phyloP scores from a whole-genome alignment of 345 rosid species.

The Citrus inodora region DNA sequence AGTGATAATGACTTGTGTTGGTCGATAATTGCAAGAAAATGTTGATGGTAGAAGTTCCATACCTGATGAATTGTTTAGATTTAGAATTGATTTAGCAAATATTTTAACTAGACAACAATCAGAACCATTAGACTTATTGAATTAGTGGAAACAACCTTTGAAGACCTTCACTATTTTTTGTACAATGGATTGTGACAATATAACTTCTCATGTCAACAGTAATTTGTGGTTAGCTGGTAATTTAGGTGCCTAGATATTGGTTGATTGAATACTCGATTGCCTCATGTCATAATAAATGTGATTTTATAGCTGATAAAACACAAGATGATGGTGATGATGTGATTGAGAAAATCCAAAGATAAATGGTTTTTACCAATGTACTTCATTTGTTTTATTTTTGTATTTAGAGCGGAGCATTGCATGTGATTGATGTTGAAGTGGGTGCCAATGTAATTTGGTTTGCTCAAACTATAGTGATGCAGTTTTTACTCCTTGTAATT shows the following conservation, averaged over 20 bases:
- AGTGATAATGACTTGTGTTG: not conserved
- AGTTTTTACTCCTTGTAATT: not conserved
- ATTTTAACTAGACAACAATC: not conserved
- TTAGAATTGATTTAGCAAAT: not conserved
- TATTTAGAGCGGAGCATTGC: not conserved
- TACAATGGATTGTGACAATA: not conserved
- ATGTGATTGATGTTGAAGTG: not conserved
- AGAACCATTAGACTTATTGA: not conserved
- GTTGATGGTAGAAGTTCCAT: not conserved
- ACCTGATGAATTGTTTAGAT: not conserved
- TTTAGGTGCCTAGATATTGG: not conserved
- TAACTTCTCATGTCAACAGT: not conserved
- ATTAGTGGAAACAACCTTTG: not conserved
- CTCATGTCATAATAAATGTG: no score
- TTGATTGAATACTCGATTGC: not conserved
- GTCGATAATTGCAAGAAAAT: not conserved
- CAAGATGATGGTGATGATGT: not conserved
- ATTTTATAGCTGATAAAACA: not conserved
- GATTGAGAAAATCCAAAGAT: not conserved
- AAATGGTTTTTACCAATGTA: not conserved
- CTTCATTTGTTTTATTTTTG: not conserved
- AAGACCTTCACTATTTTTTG: no score
- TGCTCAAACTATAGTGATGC: not conserved
- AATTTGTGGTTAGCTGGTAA: not conserved
- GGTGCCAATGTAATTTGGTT: not conserved